A percentile compares a stretch with the other conserved stretches of the same genome.
Conservation (phyloP, 2,329 filamentous ascomycete species). For the Fusarium sterilihyphosum region DNA sequence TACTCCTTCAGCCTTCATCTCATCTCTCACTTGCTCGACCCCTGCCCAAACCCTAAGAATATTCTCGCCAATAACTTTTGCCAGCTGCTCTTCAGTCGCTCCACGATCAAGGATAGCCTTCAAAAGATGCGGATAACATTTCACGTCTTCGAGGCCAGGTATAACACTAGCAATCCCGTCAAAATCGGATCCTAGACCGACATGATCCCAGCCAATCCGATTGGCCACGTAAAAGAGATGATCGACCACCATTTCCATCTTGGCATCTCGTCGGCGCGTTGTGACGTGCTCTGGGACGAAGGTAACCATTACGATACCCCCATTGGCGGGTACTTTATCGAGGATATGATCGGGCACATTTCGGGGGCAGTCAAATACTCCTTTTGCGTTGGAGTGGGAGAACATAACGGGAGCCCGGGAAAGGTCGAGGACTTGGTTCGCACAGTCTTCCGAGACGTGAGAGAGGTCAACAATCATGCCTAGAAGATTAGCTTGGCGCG, state of each 20-base stretch:
- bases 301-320: neutral
- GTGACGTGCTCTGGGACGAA: slow-evolving; percentile 10
- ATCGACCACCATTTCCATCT: slow-evolving; percentile 2
- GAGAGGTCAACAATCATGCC: slow-evolving; percentile 11
- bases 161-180: neutral
- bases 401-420: neutral
- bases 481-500: accelerated
- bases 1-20: neutral
- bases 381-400: slow-evolving; percentile 7
- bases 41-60: neutral
- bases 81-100: neutral
- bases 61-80: neutral
- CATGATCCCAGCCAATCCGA: neutral
- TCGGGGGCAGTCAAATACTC: neutral
- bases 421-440: neutral
- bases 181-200: neutral
- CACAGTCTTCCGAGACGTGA: neutral
- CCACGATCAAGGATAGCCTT: neutral
- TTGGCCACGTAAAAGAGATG: slow-evolving; percentile 6
- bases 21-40: neutral
- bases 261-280: neutral
- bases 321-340: neutral
- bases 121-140: neutral
- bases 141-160: neutral
- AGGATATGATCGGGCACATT: neutral